Conservation (phyloP, 192 early-diverging fungal genomes). For the Backusella tarrabulga region DNA sequence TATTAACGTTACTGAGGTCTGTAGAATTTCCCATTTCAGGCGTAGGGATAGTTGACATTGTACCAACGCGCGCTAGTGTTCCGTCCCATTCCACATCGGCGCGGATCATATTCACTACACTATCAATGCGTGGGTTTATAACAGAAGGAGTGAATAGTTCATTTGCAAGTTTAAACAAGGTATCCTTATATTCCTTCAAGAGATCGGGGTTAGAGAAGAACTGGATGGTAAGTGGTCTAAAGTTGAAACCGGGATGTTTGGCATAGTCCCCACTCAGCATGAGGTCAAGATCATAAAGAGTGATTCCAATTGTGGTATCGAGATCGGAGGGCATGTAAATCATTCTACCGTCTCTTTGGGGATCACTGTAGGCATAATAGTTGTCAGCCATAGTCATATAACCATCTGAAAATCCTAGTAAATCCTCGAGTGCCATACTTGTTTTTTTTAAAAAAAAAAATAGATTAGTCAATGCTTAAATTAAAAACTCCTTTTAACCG, state of each 20-base stretch:
- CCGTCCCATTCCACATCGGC: not conserved
- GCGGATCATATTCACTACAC: not conserved
- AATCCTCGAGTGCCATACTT: not conserved
- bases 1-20: too few species aligned
- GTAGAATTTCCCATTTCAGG: too few species aligned
- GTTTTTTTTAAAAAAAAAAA: not conserved
- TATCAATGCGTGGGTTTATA: not conserved
- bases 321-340: not conserved
- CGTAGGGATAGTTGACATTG: too few species aligned
- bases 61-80: not conserved
- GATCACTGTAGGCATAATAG: slow-evolving; percentile 4
- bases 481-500: too few species aligned
- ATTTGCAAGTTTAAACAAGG: not conserved
- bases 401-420: not conserved
- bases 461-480: too few species aligned
- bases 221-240: not conserved
- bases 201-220: not conserved
- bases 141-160: not conserved
- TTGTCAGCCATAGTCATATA: not conserved
- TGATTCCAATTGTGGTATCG: not conserved
- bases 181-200: not conserved
- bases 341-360: not conserved
- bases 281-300: not conserved
- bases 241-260: not conserved
- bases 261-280: not conserved